Base-by-base conservation (phyloP, 1,139 yeast genomes). In the Kodamaea ohmeri region DNA sequence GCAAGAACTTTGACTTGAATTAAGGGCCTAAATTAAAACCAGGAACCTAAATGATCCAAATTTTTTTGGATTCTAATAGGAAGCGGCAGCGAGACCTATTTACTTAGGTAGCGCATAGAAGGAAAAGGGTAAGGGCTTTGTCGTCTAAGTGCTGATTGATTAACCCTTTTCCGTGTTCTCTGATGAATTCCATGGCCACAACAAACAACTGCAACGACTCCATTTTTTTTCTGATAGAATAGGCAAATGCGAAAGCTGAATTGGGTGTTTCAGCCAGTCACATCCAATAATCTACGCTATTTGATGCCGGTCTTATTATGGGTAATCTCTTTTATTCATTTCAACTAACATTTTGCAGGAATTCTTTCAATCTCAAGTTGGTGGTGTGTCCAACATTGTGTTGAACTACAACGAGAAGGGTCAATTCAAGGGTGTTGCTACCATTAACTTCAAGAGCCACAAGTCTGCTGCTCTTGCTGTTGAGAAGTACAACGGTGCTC, bases 401-500 rank as follows among this genome's bases (percentile, higher is more conserved):
- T 76, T 90, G 56, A 75, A 83, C 49, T 92, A 86, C 73, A 88
- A 87, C 60, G 88, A 84, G 64, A 81, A 76, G 59, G 98, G 98
- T 38, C 81, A 80, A 63, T 88, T 95, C 49, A 85, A 85, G 50
- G 98, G 98, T 63, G 78, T 80, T 67, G 96, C 96, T 44, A 88
- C 94, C 45, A 77, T 92, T 53, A 73, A 83, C 44, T 92, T 92
- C 73, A 78, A 71, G 59, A 69, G 72, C 43, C 65, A 77, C 43
- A 80, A 81, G 46, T 73, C 75, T 58, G 97, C 98, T 25, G 39
- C 60, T 27, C 55, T 58, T 45, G 96, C 97, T 32, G 88, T 86
- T 55, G 80, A 80, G 55, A 81, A 81, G 56, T 92, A 84, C 70
- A 86, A 92, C 61, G 94, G 94, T 53, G 94, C 96, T 27, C 89